Base-by-base conservation (phyloP, 352 stramenopile species). In the Pythium biforme region DNA sequence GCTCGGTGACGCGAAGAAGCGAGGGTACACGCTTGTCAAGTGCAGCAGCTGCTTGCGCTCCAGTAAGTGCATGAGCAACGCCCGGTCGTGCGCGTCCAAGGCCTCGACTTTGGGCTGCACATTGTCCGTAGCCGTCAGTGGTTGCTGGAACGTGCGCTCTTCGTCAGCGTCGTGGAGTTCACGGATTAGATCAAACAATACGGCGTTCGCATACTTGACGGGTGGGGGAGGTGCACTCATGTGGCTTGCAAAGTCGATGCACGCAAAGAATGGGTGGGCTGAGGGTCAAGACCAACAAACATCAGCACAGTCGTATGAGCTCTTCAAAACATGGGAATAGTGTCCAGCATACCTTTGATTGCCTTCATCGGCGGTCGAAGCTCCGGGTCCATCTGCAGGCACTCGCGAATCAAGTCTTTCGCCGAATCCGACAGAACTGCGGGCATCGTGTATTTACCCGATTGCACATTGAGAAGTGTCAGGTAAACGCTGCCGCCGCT, bases 201-300 rank as follows among this genome's bases (percentile, higher is more conserved):
- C 54, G 6, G 54, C 64, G 26, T 82, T 77, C 49, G 68, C 75
- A 25, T 81, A 87, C 25, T 81, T 76, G 19, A 55, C 47, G 10
- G 39, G 43, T 2, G 84, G 82, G n/a, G 65, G 63, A 11, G 45
- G 23, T 41, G 61, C 57, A 31, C 65, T 53, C 66, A 91, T 84
- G 64, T 93, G 84, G 19, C 66, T 78, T 0, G 54, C 66, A 58
- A 94, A 95, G 40, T 94, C 74, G 40, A 92, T 75, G 4, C 70
- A 69, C 31, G 64, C 49, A 43, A 95, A 94, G 61, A 94, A 95
- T 3, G 78, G 62, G n/a, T 95, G 84, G 0, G 59, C 86, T 95
- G 58, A 19, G 15, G 55, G 20, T 27, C 52, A 50, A 10, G 11
- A 55, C 29, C 8, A 14, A 45, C 20, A 46, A 41, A 46, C 4